Conservation (phyloP, 1,139 yeast species). For the Candida tropicalis region DNA sequence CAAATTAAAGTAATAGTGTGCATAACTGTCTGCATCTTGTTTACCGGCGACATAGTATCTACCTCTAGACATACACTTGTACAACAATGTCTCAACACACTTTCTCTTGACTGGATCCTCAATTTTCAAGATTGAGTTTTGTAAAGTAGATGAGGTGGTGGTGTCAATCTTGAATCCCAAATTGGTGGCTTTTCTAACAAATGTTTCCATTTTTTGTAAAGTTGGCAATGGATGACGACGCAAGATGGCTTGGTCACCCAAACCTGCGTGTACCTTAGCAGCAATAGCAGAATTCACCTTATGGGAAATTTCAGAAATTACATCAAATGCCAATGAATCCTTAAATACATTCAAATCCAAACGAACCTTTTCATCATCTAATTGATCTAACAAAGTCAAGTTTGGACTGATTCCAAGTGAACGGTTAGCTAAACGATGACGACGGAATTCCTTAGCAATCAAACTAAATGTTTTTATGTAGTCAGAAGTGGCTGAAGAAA, state of each 20-base stretch:
- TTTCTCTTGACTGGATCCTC: slow-evolving; percentile 66
- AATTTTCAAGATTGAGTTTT: slow-evolving; percentile 67
- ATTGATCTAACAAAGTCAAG: slow-evolving; percentile 71
- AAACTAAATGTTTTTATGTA: slow-evolving; percentile 65
- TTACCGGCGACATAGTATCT: slow-evolving; percentile 88
- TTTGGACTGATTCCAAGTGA: slow-evolving; percentile 54
- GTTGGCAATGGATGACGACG: slow-evolving; percentile 90
- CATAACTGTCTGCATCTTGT: slow-evolving; percentile 75
- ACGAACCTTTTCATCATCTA: slow-evolving; percentile 83
- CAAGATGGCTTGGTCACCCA: slow-evolving; percentile 81
- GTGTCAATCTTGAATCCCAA: slow-evolving; percentile 76
- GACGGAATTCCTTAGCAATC: slow-evolving; percentile 71
- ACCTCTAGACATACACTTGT: slow-evolving; percentile 83
- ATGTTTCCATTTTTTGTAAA: slow-evolving; percentile 76
- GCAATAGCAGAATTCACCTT: slow-evolving; percentile 89
- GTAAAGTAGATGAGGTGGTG: slow-evolving; percentile 70
- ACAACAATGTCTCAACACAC: slow-evolving; percentile 78
- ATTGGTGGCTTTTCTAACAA: slow-evolving; percentile 67
- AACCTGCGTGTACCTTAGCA: slow-evolving; percentile 68
- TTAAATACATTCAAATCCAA: slow-evolving; percentile 75
- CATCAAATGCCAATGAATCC: slow-evolving; percentile 55
- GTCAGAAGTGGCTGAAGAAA: slow-evolving; percentile 64
- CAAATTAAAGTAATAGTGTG: slow-evolving; percentile 78
- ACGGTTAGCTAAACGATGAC: slow-evolving; percentile 63
- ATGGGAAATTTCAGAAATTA: slow-evolving; percentile 75